Evolutionary conservation across 2,329 filamentous ascomycete genomes (phyloP), one percentile per base, ranked within the genome.

Genomic region (Fusarium secorum): DNA sequence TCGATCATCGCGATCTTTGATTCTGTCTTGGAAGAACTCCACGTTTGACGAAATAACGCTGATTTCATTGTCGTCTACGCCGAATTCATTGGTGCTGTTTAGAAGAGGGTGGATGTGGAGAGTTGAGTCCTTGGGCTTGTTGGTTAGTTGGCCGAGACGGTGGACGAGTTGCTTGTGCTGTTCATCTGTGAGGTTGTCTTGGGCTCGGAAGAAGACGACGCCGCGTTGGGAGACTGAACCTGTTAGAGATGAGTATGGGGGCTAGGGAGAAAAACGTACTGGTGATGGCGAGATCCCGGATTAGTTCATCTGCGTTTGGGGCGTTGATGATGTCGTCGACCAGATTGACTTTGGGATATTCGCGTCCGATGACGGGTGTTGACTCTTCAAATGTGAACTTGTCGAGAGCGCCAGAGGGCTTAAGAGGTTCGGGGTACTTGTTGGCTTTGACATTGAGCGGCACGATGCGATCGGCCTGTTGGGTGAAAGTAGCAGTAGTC

Each of bases 181-280:
- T 0, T 87, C 86, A 70, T 90, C 85, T 70, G 83, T 83, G 10
- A 90, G 79, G 68, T 85, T 82, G 73, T 88, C 81, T 66, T 91
- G 89, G 14, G 84, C 82, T 18, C 89, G 86, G 77, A 91, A 89
- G 79, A 91, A 90, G 42, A 91, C 88, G 4, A 91, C 89, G 3
- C 88, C 88, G 18, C 89, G 84, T 68, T 87, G 85, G 2, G 89
- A 89, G 68, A 90, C 88, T 89, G 14, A 0, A 3, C 0, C 1
- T 51, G n/a, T 51, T 39, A 63, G 44, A 11, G 4, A 20, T 24
- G n/a, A 18, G 2, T 14, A 17, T 30, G 26, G 20, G 20, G 22
- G 14, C 14, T 3, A 1, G 30, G 9, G 5, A 46, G 4, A 3
- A 7, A 13, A 4, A 68, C 79, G 61, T 78, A 89, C 87, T 85